phyloP scores from a whole-genome alignment of 352 stramenopile species.

The Globisporangium paroecandrum region DNA sequence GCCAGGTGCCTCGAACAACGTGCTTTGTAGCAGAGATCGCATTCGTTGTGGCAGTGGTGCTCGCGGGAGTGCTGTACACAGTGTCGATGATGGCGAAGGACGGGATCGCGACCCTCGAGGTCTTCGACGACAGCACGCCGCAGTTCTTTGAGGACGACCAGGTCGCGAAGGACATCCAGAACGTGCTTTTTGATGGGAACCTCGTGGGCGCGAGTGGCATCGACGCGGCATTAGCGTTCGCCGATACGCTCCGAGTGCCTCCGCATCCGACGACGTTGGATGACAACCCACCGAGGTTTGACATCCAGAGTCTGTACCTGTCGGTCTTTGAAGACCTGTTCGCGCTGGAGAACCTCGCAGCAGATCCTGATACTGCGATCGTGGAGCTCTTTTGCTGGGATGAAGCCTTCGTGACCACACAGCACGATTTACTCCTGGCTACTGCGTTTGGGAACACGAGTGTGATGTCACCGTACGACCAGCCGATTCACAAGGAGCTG shows the following conservation, averaged over 20 bases:
- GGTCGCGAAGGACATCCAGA: conserved; percentile 22
- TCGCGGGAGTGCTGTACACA: conserved; percentile 50
- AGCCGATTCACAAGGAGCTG: conserved; percentile 33
- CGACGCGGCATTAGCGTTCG: conserved; percentile 42
- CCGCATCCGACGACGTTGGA: conserved; percentile 46
- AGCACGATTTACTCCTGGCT: conserved; percentile 25
- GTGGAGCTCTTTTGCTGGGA: conserved; percentile 54
- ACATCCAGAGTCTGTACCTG: conserved; percentile 42
- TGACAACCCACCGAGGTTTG: conserved; percentile 34
- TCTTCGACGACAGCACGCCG: conserved; percentile 33
- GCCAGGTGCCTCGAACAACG: conserved; percentile 26
- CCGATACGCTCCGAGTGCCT: conserved; percentile 57
- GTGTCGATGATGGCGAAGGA: conserved; percentile 46
- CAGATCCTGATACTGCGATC: conserved; percentile 22
- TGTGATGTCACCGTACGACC: conserved; percentile 51
- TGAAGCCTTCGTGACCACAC: conserved; percentile 29
- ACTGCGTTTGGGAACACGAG: conserved; percentile 40
- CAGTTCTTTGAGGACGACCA: conserved; percentile 25
- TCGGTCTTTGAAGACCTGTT: conserved; percentile 42
- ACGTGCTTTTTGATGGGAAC: conserved; percentile 45
- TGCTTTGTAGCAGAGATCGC: conserved; percentile 50
- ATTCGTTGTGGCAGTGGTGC: conserved; percentile 34
- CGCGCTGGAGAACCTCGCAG: conserved; percentile 25
- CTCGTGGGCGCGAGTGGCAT: conserved; percentile 34
- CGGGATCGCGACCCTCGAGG: conserved; percentile 36